These are phyloP conservation scores for Arctium minus DNA, from an alignment of 129 eudicot genomes.

Conservation along the genomic window DNA sequence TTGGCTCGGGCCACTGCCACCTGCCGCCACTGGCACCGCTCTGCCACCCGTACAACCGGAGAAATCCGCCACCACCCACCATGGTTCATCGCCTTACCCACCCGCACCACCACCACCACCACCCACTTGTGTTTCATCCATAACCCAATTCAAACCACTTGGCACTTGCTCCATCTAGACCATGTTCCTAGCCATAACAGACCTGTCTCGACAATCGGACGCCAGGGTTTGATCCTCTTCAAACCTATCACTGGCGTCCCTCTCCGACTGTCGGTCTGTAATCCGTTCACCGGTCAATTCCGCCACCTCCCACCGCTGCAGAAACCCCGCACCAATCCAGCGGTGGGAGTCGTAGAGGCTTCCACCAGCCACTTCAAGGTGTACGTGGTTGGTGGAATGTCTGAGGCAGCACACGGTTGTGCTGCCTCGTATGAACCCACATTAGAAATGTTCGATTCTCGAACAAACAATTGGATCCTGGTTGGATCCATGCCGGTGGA, in stretches of 20 bases:
- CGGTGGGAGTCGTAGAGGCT: conserved; percentile 48
- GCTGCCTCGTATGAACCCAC: conserved; percentile 53
- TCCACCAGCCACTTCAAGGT: conserved; percentile 22
- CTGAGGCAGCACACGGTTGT: conserved; percentile 33
- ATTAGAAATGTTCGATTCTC: conserved; percentile 60
- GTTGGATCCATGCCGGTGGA: conserved; percentile 63
- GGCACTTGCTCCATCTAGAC: conserved; percentile 43
- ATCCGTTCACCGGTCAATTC: conserved; percentile 60
- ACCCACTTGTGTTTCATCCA: conserved; percentile 42
- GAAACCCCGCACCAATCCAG: conserved; percentile 53
- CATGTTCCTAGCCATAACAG: conserved; percentile 19
- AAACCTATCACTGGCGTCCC: conserved; percentile 25
- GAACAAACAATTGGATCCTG: conserved; percentile 32
- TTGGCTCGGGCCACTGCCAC: conserved; percentile 53
- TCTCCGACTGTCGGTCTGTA: conserved; percentile 41
- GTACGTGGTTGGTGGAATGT: conserved; percentile 75
- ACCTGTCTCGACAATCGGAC: conserved; percentile 41
- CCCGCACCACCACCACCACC: conserved; percentile 26
- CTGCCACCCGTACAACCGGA: background rate
- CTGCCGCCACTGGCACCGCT: conserved; percentile 57
- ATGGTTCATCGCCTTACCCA: conserved; percentile 65
- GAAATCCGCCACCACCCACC: conserved; percentile 46
- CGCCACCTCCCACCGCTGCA: conserved; percentile 40
- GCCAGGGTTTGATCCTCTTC: conserved; percentile 43
- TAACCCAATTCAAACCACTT: conserved; percentile 40